Evolutionary conservation across 176 grass and related monocot species (phyloP).

Genomic region (Leersia perrieri): DNA sequence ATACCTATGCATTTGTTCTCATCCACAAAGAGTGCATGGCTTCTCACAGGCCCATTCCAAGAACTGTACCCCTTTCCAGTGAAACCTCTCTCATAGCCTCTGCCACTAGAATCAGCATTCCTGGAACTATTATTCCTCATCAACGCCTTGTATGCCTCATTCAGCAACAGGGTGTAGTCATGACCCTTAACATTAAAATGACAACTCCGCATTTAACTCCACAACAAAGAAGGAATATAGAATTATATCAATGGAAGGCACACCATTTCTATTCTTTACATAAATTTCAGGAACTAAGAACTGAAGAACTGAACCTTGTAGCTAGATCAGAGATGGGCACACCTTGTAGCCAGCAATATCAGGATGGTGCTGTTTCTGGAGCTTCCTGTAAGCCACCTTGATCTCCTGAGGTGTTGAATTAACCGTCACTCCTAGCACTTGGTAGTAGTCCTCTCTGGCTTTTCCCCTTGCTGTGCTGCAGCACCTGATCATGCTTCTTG

Average conservation of each 20-base stretch:
- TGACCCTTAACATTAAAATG: slow-evolving; percentile 45
- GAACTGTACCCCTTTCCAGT: slow-evolving; percentile 53
- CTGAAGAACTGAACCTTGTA: not conserved
- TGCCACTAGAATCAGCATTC: slow-evolving; percentile 24
- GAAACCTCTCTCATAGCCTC: slow-evolving; percentile 26
- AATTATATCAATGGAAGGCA: not conserved
- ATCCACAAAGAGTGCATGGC: slow-evolving; percentile 62
- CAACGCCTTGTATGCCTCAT: slow-evolving; percentile 54
- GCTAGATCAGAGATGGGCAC: not conserved
- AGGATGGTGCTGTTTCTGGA: slow-evolving; percentile 77
- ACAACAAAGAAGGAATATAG: not conserved
- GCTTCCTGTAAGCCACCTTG: slow-evolving; percentile 73
- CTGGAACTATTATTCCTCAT: slow-evolving; percentile 24
- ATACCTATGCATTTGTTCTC: slow-evolving; percentile 76
- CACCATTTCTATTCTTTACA: not conserved
- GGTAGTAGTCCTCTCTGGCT: slow-evolving; percentile 40
- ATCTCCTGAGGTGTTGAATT: slow-evolving; percentile 56
- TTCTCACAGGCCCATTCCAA: slow-evolving; percentile 62
- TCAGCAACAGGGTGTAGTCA: slow-evolving; percentile 56
- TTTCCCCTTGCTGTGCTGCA: slow-evolving; percentile 45
- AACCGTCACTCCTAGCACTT: slow-evolving; percentile 50
- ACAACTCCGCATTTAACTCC: not conserved
- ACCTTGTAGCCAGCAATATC: slow-evolving; percentile 67
- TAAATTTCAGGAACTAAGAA: not conserved
- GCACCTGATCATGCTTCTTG: slow-evolving; percentile 39